phyloP scores from a whole-genome alignment of 345 rosid species.

The Salix caprea region DNA sequence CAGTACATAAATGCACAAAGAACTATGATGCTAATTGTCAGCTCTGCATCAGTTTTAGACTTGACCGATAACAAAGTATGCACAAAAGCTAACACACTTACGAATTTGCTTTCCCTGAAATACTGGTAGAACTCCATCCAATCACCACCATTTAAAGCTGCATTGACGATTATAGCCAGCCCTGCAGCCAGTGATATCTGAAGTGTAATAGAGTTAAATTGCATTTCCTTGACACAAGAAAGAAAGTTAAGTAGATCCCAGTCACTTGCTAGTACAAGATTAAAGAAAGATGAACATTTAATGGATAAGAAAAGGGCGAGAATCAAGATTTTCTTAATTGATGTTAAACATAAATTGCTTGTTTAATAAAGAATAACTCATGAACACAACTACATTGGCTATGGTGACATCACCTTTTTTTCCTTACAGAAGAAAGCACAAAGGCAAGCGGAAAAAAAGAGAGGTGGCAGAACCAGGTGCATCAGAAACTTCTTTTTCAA shows the following conservation, averaged over 20 bases:
- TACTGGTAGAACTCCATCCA: constrained; percentile 77
- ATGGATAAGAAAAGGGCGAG: not conserved
- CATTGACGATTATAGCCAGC: constrained; percentile 47
- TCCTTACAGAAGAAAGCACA: too few relatives aligned
- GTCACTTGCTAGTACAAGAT: not conserved
- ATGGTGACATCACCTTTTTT: too few relatives aligned
- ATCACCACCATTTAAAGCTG: constrained; percentile 40
- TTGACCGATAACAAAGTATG: not conserved
- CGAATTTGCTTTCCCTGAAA: constrained; percentile 75
- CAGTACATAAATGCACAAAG: not conserved
- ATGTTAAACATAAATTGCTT: too few relatives aligned
- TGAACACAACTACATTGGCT: too few relatives aligned
- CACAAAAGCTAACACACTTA: constrained; percentile 22
- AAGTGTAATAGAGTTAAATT: constrained; percentile 22
- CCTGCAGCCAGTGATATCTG: constrained; percentile 70
- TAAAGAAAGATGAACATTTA: not conserved
- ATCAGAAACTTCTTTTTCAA: not conserved
- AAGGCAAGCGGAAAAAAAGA: too few relatives aligned
- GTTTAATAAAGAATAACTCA: too few relatives aligned
- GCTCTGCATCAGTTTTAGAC: not conserved
- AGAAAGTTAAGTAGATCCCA: not conserved
- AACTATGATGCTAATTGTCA: not conserved
- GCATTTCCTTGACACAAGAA: not conserved
- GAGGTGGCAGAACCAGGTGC: too few relatives aligned
- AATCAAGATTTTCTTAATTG: not conserved